Evolutionary conservation across 129 eudicot genomes (phyloP), one percentile per base, ranked within the genome.

Genomic region (Rutidosis leptorrhynchoides): DNA sequence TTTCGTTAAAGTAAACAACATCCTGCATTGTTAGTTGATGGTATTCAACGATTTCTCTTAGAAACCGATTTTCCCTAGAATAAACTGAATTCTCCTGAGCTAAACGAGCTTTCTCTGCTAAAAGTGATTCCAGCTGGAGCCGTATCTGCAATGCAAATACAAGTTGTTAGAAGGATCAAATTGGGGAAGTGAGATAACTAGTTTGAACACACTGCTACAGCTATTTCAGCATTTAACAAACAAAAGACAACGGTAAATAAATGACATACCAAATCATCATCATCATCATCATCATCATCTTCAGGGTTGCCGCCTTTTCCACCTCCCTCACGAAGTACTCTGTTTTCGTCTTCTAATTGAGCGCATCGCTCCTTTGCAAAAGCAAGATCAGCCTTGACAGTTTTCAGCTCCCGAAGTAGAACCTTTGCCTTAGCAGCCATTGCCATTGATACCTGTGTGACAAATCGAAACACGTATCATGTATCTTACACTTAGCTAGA

Each of bases 391-490:
- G 98, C 96, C 62, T 92, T 92, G 10, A 88, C 91, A 2, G 98
- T 92, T 77, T 92, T 92, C 77, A 92, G 85, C 87, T 92, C 98
- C 48, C 98, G 80, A 24, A 92, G 83, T 33, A 92, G 87, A 33
- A 92, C 83, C 79, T 92, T 92, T 58, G 96, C 94, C 84, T 92
- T 92, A 33, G 98, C 98, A 66, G 98, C 96, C 90, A 82, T 92
- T 32, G 98, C 98, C 96, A 88, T 88, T 24, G 96, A 86, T 74
- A 92, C 98, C 98, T 92, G 91, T 33, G 33, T 66, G 15, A 8
- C 33, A 72, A 71, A 17, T 58, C 70, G 20, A 15, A 57, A 58
- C 17, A 27, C 75, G 45, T 71, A 83, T 79, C 80, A 83, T 58
- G 75, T 72, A 76, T 78, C 75, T 67, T 65, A 69, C 70, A 64